phyloP scores from a whole-genome alignment of 2,329 filamentous ascomycete species.

The Aspergillus clavatus region DNA sequence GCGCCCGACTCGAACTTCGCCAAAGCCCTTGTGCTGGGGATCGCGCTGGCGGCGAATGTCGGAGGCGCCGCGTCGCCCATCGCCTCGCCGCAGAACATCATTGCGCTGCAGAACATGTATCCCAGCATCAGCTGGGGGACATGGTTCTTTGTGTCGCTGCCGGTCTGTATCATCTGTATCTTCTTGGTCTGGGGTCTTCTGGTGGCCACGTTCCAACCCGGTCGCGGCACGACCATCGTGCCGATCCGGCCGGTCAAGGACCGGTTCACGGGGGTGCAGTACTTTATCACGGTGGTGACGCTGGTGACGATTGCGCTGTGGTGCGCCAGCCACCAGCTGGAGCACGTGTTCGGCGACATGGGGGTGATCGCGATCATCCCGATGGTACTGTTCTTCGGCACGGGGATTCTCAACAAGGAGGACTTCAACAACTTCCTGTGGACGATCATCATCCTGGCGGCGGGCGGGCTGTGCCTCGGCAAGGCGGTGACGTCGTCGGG shows the following conservation, averaged over 20 bases:
- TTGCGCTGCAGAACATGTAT: conserved; percentile 92
- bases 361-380: conserved; percentile 96
- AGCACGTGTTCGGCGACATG: conserved; percentile 91
- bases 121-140: conserved; percentile 87
- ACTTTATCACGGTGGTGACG: conserved; percentile 84
- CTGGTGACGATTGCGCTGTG: conserved; percentile 80
- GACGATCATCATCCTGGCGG: conserved; percentile 98
- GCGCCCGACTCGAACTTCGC: conserved; percentile 87
- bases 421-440: conserved; percentile 99
- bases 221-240: conserved; percentile 79
- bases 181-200: conserved; percentile 84
- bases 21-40: conserved; percentile 90
- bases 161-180: conserved; percentile 85
- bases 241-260: conserved; percentile 88
- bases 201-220: conserved; percentile 77
- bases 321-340: conserved; percentile 87
- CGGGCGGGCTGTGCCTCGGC: conserved; percentile 84
- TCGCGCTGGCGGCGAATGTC: conserved; percentile 90
- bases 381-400: conserved; percentile 92
- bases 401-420: conserved; percentile 93
- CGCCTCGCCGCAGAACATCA: conserved; percentile 94
- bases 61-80: conserved; percentile 96
- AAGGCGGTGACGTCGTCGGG: conserved; percentile 94
- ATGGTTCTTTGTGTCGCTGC: conserved; percentile 95
- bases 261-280: conserved; percentile 80